A percentile compares a stretch with the other conserved stretches of the same genome.
Evolutionary conservation across 116 monocot genomes (phyloP).

Genomic region (Papilionanthe hybrid): DNA sequence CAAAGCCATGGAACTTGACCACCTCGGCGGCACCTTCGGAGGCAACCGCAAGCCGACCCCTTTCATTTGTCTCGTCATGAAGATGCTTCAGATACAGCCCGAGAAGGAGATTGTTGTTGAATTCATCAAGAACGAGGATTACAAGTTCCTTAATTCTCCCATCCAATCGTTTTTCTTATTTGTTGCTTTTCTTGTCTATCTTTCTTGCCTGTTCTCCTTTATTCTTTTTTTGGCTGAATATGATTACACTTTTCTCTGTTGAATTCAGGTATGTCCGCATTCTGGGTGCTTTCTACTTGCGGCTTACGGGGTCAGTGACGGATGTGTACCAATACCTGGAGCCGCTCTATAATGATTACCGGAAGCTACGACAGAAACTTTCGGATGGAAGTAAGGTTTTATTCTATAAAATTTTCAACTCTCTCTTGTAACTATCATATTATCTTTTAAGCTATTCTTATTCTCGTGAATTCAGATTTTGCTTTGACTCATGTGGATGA

Average conservation of each 20-base stretch:
- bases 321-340: conserved; percentile 96
- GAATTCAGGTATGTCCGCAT: conserved; percentile 67
- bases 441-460: not conserved
- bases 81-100: conserved; percentile 99
- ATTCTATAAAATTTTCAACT: not conserved
- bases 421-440: not conserved
- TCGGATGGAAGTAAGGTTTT: conserved; percentile 61
- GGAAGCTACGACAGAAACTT: conserved; percentile 65
- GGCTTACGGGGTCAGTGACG: conserved; percentile 70
- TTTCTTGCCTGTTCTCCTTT: not conserved
- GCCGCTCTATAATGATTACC: conserved; percentile 92
- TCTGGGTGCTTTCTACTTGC: conserved; percentile 83
- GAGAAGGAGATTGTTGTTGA: conserved; percentile 99
- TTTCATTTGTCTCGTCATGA: conserved; percentile 87
- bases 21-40: conserved; percentile 86
- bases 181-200: not conserved
- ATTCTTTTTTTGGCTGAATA: not conserved
- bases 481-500: conserved; percentile 82
- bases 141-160: conserved; percentile 45
- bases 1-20: conserved; percentile 99
- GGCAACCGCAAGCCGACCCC: conserved; percentile 84
- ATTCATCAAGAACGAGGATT: conserved; percentile 98
- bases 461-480: conserved; percentile 32
- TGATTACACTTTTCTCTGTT: not conserved
- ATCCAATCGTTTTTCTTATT: too few species aligned